These are phyloP conservation scores for Neotropicomus parvogracilis DNA, from an alignment of 1,284 basidiomycete genomes.

Conservation along the genomic window DNA sequence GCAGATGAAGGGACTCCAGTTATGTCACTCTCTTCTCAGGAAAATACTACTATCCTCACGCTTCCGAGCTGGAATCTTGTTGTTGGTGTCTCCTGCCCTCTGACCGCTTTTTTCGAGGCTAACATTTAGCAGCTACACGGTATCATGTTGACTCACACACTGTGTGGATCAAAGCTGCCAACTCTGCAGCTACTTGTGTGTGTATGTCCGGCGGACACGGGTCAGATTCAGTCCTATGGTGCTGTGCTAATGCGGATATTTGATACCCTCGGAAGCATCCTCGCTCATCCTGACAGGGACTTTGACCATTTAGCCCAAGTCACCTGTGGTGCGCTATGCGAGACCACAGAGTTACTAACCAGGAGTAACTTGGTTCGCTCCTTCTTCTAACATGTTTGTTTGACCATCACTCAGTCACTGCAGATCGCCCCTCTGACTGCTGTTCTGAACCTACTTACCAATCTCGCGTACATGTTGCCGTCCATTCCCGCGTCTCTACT, in stretches of 20 bases:
- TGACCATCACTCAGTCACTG: conserved; percentile 5
- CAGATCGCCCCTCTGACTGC: conserved; percentile 47
- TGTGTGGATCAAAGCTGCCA: conserved; percentile 35
- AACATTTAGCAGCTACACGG: conserved; percentile 47
- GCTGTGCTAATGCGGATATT: conserved; percentile 44
- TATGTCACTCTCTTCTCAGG: conserved; percentile 17
- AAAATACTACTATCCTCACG: conserved; percentile 35
- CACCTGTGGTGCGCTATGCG: conserved; percentile 38
- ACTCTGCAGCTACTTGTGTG: conserved; percentile 59
- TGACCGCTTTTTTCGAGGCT: conserved; percentile 4
- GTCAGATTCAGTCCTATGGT: conserved; percentile 38
- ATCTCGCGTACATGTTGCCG: conserved; percentile 48
- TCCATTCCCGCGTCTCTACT: conserved; percentile 43
- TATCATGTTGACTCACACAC: conserved; percentile 55
- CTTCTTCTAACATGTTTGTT: conserved; percentile 3
- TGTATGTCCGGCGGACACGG: conserved; percentile 30
- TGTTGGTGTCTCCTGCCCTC: conserved; percentile 37
- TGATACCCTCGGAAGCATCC: conserved; percentile 45
- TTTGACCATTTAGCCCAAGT: conserved; percentile 26
- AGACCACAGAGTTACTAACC: conserved; percentile 37
- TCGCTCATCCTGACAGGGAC: conserved; percentile 35
- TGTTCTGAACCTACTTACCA: conserved; percentile 51
- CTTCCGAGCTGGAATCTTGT: conserved; percentile 51
- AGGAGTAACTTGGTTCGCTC: conserved; percentile 41
- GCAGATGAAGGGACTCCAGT: conserved; percentile 17